Conservation (phyloP, 1,284 basidiomycete species). For the Mycena sp. region DNA sequence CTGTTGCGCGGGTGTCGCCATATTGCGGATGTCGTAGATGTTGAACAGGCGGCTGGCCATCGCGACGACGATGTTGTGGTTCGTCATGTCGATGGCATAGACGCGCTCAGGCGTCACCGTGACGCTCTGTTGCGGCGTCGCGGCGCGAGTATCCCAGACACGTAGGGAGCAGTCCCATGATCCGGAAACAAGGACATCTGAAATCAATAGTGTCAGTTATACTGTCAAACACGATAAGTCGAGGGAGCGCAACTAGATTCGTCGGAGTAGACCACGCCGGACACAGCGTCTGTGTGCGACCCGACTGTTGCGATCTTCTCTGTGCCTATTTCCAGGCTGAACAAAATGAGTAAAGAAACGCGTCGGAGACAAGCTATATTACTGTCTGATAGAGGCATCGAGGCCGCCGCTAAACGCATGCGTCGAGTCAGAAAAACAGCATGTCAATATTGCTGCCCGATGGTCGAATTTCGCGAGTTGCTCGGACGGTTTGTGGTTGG, state of each 20-base stretch:
- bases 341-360: not conserved
- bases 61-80: conserved; percentile 84
- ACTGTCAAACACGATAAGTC: not conserved
- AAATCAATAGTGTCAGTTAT: not conserved
- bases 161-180: conserved; percentile 92
- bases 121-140: conserved; percentile 67
- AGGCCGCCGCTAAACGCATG: conserved; percentile 80
- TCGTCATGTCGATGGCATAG: conserved; percentile 82
- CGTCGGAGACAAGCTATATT: conserved; percentile 37
- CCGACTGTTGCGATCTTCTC: conserved; percentile 74
- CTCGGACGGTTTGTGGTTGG: conserved; percentile 57
- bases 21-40: conserved; percentile 85
- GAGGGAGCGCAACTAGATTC: conserved; percentile 54
- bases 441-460: conserved; percentile 76
- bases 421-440: conserved; percentile 69
- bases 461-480: conserved; percentile 82
- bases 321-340: conserved; percentile 68
- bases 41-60: conserved; percentile 91
- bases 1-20: conserved; percentile 77
- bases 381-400: conserved; percentile 80
- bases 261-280: conserved; percentile 66
- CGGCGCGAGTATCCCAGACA: conserved; percentile 85
- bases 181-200: conserved; percentile 82
- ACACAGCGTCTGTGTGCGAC: conserved; percentile 72
- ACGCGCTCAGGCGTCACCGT: conserved; percentile 83